A percentile compares a stretch with the other conserved stretches of the same genome.
Conservation (phyloP, 148 eudicot genomes). For the Vaccinium darrowii region DNA sequence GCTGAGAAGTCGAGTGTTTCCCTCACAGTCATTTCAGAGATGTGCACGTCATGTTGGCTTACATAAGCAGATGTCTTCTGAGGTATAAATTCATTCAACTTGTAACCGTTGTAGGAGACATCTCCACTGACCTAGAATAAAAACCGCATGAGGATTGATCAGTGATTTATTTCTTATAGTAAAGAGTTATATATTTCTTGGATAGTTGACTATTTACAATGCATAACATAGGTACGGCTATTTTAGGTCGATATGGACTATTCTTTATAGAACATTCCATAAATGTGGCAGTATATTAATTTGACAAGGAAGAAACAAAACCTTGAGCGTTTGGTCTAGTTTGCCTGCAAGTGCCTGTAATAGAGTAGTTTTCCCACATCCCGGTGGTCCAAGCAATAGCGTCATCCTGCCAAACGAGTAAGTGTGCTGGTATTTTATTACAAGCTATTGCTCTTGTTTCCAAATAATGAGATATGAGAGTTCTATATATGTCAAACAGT, state of each 20-base stretch:
- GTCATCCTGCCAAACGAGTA: slow-evolving; percentile 45
- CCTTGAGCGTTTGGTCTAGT: slow-evolving; percentile 59
- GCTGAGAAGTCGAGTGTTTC: slow-evolving; percentile 76
- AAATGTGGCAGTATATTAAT: no score
- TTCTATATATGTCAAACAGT: neutral
- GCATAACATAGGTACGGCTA: no score
- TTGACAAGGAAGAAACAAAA: slow-evolving; percentile 17
- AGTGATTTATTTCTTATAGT: neutral
- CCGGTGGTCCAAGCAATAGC: slow-evolving; percentile 82
- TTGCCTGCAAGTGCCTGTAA: slow-evolving; percentile 77
- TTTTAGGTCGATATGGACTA: no score
- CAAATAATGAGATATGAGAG: no score
- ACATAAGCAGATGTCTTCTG: slow-evolving; percentile 81
- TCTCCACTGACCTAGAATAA: slow-evolving; percentile 56
- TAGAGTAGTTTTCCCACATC: slow-evolving; percentile 83
- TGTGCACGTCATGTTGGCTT: slow-evolving; percentile 80
- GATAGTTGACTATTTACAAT: no score
- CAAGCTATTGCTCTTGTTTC: no score
- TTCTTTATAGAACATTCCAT: no score
- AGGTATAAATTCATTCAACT: slow-evolving; percentile 59
- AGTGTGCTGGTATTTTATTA: no score
- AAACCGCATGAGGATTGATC: neutral
- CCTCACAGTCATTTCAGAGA: slow-evolving; percentile 81
- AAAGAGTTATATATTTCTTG: neutral
- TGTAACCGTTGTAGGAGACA: slow-evolving; percentile 68